Conservation (phyloP, 768 basidiomycete species). For the Tylopilus rubrobrunneus region DNA sequence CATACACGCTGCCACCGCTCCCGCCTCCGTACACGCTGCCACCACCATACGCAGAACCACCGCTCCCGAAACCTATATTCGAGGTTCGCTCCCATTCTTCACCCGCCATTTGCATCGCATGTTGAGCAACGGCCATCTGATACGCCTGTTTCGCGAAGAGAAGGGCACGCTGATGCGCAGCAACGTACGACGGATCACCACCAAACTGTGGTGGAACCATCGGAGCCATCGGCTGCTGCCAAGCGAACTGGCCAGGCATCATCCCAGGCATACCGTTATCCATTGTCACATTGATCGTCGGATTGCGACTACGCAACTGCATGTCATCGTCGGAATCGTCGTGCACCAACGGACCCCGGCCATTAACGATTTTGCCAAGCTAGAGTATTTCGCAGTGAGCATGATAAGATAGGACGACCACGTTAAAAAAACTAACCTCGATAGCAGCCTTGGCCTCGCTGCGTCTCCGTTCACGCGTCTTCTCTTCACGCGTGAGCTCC, state of each 20-base stretch:
- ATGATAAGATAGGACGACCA: background rate
- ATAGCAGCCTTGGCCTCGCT: constrained; percentile 84
- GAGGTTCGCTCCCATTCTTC: constrained; percentile 90
- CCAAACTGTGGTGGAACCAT: constrained; percentile 40
- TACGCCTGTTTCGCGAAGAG: constrained; percentile 84
- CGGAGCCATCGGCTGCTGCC: constrained; percentile 10
- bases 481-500: constrained; percentile 41
- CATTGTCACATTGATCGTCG: too few species aligned
- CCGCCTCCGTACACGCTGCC: constrained; percentile 48
- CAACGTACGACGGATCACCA: constrained; percentile 58
- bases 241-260: too few species aligned
- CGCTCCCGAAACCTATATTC: constrained; percentile 40
- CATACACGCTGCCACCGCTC: constrained; percentile 31
- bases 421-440: constrained; percentile 51
- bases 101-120: constrained; percentile 83
- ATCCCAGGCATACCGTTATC: too few species aligned
- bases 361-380: constrained; percentile 87
- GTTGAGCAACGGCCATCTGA: constrained; percentile 86
- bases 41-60: constrained; percentile 35
- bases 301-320: too few species aligned
- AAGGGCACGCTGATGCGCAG: constrained; percentile 87
- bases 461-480: constrained; percentile 69
- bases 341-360: constrained; percentile 66
- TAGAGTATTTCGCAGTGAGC: constrained; percentile 27
- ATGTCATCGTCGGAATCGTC: constrained; percentile 45